A percentile compares a stretch with the other conserved stretches of the same genome.
These are phyloP conservation scores for Xerocomellus chrysenteron DNA, from an alignment of 768 basidiomycete genomes.

Conservation along the genomic window DNA sequence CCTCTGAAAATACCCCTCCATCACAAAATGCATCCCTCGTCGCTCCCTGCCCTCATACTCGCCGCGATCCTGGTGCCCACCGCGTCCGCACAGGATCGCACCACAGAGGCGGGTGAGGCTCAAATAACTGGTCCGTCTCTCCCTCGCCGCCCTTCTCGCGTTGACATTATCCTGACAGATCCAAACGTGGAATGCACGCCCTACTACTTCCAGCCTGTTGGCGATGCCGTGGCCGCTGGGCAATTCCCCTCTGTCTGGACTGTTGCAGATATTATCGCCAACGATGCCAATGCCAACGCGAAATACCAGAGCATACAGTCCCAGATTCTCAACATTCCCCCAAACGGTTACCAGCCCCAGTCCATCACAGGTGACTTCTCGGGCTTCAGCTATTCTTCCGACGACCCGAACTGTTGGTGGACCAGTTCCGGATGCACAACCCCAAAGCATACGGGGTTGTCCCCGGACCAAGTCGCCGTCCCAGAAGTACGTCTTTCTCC, in stretches of 20 bases:
- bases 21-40: neutral
- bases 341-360: conserved; percentile 34
- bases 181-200: neutral
- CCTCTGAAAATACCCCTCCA: neutral
- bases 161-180: neutral
- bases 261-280: neutral
- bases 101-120: neutral
- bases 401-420: conserved; percentile 53
- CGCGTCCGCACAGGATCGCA: neutral
- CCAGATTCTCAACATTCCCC: conserved; percentile 34
- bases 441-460: conserved; percentile 46
- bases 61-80: neutral
- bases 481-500: conserved; percentile 42
- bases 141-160: no score
- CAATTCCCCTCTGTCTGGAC: conserved; percentile 1
- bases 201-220: neutral
- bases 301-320: conserved; percentile 3
- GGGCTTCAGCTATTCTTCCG: conserved; percentile 33
- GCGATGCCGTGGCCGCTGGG: neutral
- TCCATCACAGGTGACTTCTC: conserved; percentile 33
- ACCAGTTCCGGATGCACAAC: conserved; percentile 39
- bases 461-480: conserved; percentile 42
- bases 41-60: neutral
- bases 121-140: neutral
- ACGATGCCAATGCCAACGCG: neutral